Conservation (phyloP, 169 alveolate species). For the Plasmodium knowlesi region DNA sequence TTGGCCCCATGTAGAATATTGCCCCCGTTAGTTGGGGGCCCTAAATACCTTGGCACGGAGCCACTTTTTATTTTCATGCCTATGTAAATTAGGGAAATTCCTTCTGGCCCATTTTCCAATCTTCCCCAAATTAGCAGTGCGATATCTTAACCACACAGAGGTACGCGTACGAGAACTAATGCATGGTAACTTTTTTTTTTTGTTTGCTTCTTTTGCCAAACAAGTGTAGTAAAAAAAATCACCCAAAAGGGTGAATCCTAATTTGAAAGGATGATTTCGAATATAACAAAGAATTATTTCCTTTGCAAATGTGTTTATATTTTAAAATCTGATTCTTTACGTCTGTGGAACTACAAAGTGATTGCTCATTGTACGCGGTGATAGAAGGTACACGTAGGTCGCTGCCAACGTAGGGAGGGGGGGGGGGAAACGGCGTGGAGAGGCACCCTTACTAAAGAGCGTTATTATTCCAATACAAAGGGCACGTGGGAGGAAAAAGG, state of each 20-base stretch:
- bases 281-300: not conserved
- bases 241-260: not conserved
- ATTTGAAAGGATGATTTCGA: not conserved
- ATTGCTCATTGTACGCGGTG: not conserved
- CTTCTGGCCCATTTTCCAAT: not conserved
- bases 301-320: not conserved
- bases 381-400: not conserved
- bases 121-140: not conserved
- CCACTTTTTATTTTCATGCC: conserved; percentile 9
- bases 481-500: not conserved
- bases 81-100: conserved; percentile 26
- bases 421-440: no score
- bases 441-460: not conserved
- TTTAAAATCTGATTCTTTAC: not conserved
- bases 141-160: not conserved
- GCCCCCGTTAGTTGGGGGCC: not conserved
- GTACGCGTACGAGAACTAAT: not conserved
- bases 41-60: not conserved
- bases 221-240: not conserved
- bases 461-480: not conserved
- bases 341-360: not conserved
- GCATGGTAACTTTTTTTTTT: not conserved
- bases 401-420: not conserved
- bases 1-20: not conserved
- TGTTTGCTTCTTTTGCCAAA: not conserved